Evolutionary conservation across 352 stramenopile species (phyloP).

Genomic region (Phytophthora tubulina): DNA sequence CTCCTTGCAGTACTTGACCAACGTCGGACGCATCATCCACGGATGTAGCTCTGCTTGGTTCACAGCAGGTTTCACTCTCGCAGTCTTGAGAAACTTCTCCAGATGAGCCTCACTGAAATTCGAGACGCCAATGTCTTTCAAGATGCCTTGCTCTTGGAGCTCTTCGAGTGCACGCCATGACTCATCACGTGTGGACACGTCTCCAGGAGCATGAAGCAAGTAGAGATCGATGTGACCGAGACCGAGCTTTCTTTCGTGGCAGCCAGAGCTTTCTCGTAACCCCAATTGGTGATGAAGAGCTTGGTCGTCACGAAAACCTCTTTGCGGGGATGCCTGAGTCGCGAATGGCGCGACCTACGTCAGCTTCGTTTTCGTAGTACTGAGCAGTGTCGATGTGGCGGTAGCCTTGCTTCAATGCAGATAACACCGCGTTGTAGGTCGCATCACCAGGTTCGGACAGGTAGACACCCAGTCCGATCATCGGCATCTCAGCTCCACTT

Average conservation of each 20-base stretch:
- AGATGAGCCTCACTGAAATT: constrained; percentile 91
- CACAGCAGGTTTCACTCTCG: constrained; percentile 67
- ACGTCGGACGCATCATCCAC: constrained; percentile 66
- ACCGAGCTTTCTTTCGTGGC: constrained; percentile 58
- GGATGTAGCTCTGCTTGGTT: constrained; percentile 89
- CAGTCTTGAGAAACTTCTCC: constrained; percentile 71
- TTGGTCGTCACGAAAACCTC: constrained; percentile 91
- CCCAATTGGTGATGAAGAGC: constrained; percentile 65
- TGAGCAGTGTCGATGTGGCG: constrained; percentile 92
- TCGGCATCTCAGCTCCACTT: constrained; percentile 57
- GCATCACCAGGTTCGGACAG: constrained; percentile 54
- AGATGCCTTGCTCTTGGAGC: constrained; percentile 57
- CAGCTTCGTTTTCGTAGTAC: constrained; percentile 87
- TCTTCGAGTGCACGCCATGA: constrained; percentile 67
- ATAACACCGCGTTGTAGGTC: constrained; percentile 65
- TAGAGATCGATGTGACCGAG: constrained; percentile 87
- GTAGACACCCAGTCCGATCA: constrained; percentile 64
- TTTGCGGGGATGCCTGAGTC: constrained; percentile 79
- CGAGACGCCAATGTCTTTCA: constrained; percentile 89
- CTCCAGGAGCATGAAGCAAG: constrained; percentile 74
- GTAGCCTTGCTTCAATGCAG: constrained; percentile 78
- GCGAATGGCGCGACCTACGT: constrained; percentile 77
- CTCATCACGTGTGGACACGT: constrained; percentile 47
- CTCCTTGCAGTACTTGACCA: constrained; percentile 65
- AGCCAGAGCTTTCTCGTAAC: constrained; percentile 72